Conservation (phyloP, 768 basidiomycete species). For the Coprinopsis cinerea region DNA sequence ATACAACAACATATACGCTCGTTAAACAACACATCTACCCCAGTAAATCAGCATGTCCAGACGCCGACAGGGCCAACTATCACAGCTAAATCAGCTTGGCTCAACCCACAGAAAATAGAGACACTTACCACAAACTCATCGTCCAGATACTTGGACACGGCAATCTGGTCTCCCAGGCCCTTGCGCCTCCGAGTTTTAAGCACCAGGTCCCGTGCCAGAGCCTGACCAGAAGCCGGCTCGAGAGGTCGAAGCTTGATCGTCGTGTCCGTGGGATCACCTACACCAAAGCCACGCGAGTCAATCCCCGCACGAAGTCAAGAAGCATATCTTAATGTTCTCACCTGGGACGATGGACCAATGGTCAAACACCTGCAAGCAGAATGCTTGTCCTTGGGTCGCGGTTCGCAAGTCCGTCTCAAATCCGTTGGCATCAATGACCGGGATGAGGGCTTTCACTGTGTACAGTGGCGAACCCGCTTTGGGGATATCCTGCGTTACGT, state of each 20-base stretch:
- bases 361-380: constrained; percentile 95
- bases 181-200: constrained; percentile 95
- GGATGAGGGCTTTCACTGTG: constrained; percentile 97
- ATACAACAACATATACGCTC: constrained; percentile 14
- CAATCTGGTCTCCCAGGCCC: constrained; percentile 94
- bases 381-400: constrained; percentile 98
- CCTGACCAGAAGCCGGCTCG: constrained; percentile 96
- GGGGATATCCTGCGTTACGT: constrained; percentile 96
- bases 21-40: constrained; percentile 31
- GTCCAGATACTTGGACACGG: constrained; percentile 95
- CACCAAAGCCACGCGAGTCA: constrained; percentile 4
- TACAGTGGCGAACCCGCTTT: constrained; percentile 98
- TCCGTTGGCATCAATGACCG: constrained; percentile 97
- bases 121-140: constrained; percentile 87
- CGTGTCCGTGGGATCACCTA: constrained; percentile 97
- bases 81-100: constrained; percentile 7
- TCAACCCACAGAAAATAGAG: not conserved
- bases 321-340: constrained; percentile 29
- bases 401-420: constrained; percentile 98
- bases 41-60: constrained; percentile 91
- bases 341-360: constrained; percentile 99
- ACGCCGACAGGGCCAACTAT: constrained; percentile 88
- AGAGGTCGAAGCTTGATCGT: constrained; percentile 93
- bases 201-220: constrained; percentile 89
- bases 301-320: constrained; percentile 17